phyloP scores from a whole-genome alignment of 805 yeast genomes.

The Komagataella phaffii region DNA sequence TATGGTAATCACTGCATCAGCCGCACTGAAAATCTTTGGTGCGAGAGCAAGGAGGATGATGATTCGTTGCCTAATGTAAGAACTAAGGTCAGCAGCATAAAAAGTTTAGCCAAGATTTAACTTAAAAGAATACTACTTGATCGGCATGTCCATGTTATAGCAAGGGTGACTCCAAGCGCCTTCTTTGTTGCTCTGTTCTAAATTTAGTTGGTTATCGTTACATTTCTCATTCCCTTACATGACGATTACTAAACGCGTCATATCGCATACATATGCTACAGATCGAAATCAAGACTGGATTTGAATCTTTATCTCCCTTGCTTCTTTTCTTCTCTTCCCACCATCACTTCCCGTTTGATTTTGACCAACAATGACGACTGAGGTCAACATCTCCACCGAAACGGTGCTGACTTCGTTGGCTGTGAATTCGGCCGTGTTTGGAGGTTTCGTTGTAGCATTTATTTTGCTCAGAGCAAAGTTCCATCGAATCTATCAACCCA shows the following conservation, averaged over 20 bases:
- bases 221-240: not conserved
- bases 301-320: not conserved
- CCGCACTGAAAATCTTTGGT: not conserved
- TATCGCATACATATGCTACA: not conserved
- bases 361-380: constrained; percentile 9
- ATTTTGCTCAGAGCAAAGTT: constrained; percentile 51
- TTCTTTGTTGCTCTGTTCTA: not conserved
- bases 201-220: not conserved
- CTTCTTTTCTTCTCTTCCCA: not conserved
- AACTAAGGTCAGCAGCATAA: too few species aligned
- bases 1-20: not conserved
- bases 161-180: not conserved
- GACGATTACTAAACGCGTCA: not conserved
- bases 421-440: constrained; percentile 55
- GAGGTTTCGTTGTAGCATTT: constrained; percentile 47
- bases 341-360: not conserved
- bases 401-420: constrained; percentile 62
- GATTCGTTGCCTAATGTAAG: not conserved
- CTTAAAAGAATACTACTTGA: not conserved
- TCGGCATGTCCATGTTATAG: not conserved
- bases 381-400: constrained; percentile 45
- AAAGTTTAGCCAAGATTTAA: too few species aligned
- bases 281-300: not conserved
- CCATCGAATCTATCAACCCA: constrained; percentile 75
- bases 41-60: not conserved